Base-by-base conservation (phyloP, 495 filamentous ascomycete species). In the Penicillium steckii region DNA sequence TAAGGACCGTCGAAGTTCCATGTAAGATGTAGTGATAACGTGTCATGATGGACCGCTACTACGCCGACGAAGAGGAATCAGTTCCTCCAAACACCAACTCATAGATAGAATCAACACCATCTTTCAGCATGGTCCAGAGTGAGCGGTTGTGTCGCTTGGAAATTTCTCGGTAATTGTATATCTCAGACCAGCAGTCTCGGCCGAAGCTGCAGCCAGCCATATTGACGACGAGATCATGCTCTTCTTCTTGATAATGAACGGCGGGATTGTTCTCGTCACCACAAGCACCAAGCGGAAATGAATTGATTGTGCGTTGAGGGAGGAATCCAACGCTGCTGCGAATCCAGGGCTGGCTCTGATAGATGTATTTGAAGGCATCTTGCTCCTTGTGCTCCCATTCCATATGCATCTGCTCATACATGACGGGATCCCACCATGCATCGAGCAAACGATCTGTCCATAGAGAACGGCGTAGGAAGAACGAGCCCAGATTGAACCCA, bases 381-480 rank as follows among this genome's bases (percentile, higher is more conserved):
- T 99, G 94, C 62, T 99, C 94, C 62, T 97, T 97, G 74, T 97
- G 95, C 62, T 94, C 91, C 94, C 94, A 99, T 53, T 96, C 81
- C 93, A 97, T 97, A 63, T 99, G 94, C 69, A 90, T 93, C 73
- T 97, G 95, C 71, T 99, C 94, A 70, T 99, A 99, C 49, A 88
- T 85, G 30, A 97, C 91, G 0, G 94, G 94, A 61, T 99, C 94
- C 95, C 95, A 99, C 94, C 93, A 99, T 50, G 95, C 82, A 66
- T 99, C 94, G 22, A 99, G 80, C 6, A 99, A 64, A 15, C 91
- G 88, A 61, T 97, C 94, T 0, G 90, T 89, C 91, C 93, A 99
- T 10, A 83, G 71, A 53, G 86, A 86, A 12, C 95, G 83, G 21
- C 83, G 80, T 25, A 97, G 72, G 68, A 99, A 91, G 81, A 99